These are phyloP conservation scores for Phytopythium ostracodes DNA, from an alignment of 352 stramenopile species.

Conservation along the genomic window DNA sequence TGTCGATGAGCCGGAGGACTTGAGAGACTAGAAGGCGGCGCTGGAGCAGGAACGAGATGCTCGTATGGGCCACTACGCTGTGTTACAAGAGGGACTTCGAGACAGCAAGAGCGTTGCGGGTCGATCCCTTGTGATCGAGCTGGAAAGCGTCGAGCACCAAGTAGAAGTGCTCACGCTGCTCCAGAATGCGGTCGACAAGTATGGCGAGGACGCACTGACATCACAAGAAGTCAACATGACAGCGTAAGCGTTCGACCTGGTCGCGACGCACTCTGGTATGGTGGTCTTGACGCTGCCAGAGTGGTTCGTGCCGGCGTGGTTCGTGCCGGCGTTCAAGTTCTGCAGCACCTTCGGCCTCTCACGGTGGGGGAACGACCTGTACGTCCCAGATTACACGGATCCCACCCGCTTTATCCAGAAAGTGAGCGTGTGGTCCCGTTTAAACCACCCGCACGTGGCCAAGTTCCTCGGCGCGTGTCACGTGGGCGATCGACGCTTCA, in stretches of 20 bases:
- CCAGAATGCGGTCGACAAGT: neutral
- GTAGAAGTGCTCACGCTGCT: neutral
- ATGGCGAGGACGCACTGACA: neutral
- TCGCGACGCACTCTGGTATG: neutral
- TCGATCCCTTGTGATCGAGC: neutral
- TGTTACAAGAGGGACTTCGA: no score
- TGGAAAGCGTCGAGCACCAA: neutral
- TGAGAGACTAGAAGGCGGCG: neutral
- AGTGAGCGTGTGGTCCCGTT: neutral
- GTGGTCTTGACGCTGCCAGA: neutral
- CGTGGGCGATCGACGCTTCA: neutral
- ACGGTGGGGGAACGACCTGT: neutral
- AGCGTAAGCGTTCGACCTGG: neutral
- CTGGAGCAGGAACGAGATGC: neutral
- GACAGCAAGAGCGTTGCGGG: no score
- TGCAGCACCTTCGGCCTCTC: neutral
- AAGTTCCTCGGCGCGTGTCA: slow-evolving; percentile 2
- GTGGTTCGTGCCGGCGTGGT: slow-evolving; percentile 2
- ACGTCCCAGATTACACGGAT: neutral
- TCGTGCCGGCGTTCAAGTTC: slow-evolving; percentile 3
- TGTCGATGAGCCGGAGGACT: neutral
- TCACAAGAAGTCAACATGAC: neutral
- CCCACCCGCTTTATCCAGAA: neutral
- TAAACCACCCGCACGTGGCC: neutral
- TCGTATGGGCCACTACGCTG: neutral